phyloP scores from a whole-genome alignment of 805 yeast genomes.

The Ogataea allantospora region DNA sequence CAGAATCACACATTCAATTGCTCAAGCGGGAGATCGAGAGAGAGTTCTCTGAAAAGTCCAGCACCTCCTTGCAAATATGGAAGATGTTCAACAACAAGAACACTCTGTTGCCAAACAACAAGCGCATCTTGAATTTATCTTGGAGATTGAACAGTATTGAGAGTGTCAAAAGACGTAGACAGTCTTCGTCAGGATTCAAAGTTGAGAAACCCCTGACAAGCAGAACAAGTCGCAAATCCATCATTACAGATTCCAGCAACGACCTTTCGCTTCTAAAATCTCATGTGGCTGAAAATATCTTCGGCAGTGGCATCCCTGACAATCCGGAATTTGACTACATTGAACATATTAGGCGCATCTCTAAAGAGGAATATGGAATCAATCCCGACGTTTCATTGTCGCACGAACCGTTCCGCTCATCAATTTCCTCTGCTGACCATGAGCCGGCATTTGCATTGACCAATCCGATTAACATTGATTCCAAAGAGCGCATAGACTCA shows the following conservation, averaged over 20 bases:
- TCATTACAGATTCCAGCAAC: conserved; percentile 10
- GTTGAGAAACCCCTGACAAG: conserved; percentile 1
- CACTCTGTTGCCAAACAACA: conserved; percentile 34
- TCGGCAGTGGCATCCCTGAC: conserved; percentile 21
- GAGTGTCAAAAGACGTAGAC: conserved; percentile 24
- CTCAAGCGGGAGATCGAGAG: conserved; percentile 30
- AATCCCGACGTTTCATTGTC: conserved; percentile 22
- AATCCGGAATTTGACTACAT: conserved; percentile 37
- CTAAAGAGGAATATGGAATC: conserved; percentile 35
- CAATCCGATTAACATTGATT: conserved; percentile 28
- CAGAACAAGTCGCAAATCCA: background rate
- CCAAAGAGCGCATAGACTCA: conserved; percentile 17
- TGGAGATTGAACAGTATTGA: conserved; percentile 37
- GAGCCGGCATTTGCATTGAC: conserved; percentile 18
- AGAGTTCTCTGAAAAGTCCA: conserved; percentile 28
- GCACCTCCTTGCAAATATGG: conserved; percentile 35
- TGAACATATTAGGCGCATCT: conserved; percentile 37
- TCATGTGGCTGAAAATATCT: conserved; percentile 18
- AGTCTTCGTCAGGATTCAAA: background rate
- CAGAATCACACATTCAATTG: conserved; percentile 20
- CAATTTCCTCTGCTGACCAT: conserved; percentile 14
- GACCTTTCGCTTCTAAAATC: conserved; percentile 21
- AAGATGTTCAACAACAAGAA: conserved; percentile 37
- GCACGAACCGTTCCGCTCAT: conserved; percentile 6
- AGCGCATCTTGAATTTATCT: conserved; percentile 34